A percentile compares a stretch with the other conserved stretches of the same genome.
Evolutionary conservation across 75 land plant genomes (phyloP).

Genomic region (Picea sitchensis): DNA sequence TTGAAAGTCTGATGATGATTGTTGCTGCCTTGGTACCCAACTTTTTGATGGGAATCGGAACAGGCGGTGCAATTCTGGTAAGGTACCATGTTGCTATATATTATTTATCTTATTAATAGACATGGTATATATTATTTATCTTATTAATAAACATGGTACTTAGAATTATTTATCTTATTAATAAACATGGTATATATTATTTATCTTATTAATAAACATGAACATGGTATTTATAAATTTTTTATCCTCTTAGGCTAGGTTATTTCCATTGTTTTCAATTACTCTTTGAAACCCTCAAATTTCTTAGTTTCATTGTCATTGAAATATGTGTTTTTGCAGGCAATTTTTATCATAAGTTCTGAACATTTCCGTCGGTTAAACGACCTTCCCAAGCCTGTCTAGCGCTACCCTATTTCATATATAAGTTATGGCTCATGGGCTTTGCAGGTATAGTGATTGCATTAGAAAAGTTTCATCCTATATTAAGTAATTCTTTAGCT

Average conservation of each 20-base stretch:
- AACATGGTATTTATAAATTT: too few relatives aligned
- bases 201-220: too few relatives aligned
- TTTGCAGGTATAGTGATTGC: constrained; percentile 56
- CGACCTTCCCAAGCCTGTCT: constrained; percentile 85
- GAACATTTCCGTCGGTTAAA: constrained; percentile 68
- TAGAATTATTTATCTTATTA: not conserved
- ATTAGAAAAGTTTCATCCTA: not conserved
- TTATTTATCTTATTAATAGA: not conserved
- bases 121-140: too few relatives aligned
- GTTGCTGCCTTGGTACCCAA: constrained; percentile 83
- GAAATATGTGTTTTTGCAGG: constrained; percentile 33
- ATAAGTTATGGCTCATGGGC: constrained; percentile 69
- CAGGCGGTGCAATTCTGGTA: constrained; percentile 79
- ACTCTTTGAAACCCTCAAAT: not conserved
- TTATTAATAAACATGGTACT: not conserved
- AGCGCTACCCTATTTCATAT: constrained; percentile 89
- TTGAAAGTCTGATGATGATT: constrained; percentile 87
- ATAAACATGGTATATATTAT: too few relatives aligned
- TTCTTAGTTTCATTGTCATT: not conserved
- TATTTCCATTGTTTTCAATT: not conserved
- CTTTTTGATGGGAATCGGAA: constrained; percentile 73
- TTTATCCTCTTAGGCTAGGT: too few relatives aligned
- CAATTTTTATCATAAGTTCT: constrained; percentile 79
- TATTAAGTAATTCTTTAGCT: not conserved
- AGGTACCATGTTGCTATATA: not conserved